phyloP scores from a whole-genome alignment of 2,329 filamentous ascomycete species.

The Sphaerulina musiva region DNA sequence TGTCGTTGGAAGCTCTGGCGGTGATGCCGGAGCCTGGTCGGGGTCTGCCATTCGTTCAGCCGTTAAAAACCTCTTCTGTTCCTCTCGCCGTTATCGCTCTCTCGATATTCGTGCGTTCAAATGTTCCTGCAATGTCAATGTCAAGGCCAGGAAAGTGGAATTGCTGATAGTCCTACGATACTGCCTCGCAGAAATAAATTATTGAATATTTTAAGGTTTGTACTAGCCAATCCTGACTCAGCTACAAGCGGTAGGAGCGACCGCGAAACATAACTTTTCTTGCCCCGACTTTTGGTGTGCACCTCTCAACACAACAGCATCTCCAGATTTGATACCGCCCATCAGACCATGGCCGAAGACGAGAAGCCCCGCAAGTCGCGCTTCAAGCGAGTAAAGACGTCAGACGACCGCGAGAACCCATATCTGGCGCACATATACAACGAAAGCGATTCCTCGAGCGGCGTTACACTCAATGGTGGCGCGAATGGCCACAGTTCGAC shows the following conservation, averaged over 20 bases:
- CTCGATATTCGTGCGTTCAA: too few species aligned
- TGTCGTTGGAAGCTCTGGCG: conserved; percentile 38
- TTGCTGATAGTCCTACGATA: too few species aligned
- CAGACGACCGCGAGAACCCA: conserved; percentile 61
- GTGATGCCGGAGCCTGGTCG: neutral
- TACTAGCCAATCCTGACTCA: too few species aligned
- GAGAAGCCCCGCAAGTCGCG: conserved; percentile 26
- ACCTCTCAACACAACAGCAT: conserved; percentile 1
- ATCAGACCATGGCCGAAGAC: conserved; percentile 41
- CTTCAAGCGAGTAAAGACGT: conserved; percentile 48
- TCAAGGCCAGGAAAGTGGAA: too few species aligned
- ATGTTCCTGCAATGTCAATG: too few species aligned
- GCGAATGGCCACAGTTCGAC: conserved; percentile 12
- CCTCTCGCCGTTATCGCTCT: too few species aligned
- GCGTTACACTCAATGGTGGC: conserved; percentile 27
- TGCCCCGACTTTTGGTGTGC: neutral
- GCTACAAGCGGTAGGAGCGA: neutral
- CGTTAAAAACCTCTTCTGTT: too few species aligned
- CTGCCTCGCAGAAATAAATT: too few species aligned
- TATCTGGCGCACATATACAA: conserved; percentile 87
- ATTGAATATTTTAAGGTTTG: too few species aligned
- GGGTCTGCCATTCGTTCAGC: conserved; percentile 4
- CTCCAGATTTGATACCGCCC: neutral
- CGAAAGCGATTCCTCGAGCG: conserved; percentile 34
- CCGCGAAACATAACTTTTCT: neutral